Evolutionary conservation across 768 basidiomycete genomes (phyloP).

Genomic region (Postia placenta): DNA sequence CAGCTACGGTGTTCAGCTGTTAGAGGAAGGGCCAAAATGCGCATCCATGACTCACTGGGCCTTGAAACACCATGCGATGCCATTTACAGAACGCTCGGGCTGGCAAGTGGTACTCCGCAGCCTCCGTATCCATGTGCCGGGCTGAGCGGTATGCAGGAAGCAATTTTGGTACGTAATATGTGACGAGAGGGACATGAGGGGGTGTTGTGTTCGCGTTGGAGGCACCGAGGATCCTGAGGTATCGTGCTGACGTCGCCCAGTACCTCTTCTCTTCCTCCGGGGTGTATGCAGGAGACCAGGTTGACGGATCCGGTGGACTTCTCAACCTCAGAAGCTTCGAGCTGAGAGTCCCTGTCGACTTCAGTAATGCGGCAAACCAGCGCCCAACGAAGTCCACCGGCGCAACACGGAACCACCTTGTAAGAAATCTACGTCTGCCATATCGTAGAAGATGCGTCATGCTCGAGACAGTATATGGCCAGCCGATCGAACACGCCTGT

Average conservation of each 20-base stretch:
- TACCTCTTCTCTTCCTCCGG: slow-evolving; percentile 12
- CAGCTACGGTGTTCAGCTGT: slow-evolving; percentile 16
- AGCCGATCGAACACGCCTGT: not conserved
- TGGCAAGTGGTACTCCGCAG: slow-evolving; percentile 24
- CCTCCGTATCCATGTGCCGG: slow-evolving; percentile 11
- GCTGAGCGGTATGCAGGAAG: slow-evolving; percentile 32
- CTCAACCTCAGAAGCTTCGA: not conserved
- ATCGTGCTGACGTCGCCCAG: slow-evolving; percentile 10
- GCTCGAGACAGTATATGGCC: not conserved
- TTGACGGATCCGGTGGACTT: not conserved
- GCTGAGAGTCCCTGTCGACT: not conserved
- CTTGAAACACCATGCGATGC: slow-evolving; percentile 40
- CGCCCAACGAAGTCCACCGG: not conserved
- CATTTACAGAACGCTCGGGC: slow-evolving; percentile 36
- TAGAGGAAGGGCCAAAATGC: not conserved
- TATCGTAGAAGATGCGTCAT: not conserved
- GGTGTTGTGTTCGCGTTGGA: slow-evolving; percentile 12
- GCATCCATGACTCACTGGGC: slow-evolving; percentile 26
- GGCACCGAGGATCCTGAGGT: slow-evolving; percentile 1
- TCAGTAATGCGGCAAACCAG: not conserved
- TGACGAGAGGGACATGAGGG: slow-evolving; percentile 12
- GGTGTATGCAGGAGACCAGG: not conserved
- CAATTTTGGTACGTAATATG: slow-evolving; percentile 20
- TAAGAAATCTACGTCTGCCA: not conserved
- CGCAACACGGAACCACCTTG: not conserved